Conservation (phyloP, 2,329 filamentous ascomycete genomes). For the Phyllosticta citriasiana region DNA sequence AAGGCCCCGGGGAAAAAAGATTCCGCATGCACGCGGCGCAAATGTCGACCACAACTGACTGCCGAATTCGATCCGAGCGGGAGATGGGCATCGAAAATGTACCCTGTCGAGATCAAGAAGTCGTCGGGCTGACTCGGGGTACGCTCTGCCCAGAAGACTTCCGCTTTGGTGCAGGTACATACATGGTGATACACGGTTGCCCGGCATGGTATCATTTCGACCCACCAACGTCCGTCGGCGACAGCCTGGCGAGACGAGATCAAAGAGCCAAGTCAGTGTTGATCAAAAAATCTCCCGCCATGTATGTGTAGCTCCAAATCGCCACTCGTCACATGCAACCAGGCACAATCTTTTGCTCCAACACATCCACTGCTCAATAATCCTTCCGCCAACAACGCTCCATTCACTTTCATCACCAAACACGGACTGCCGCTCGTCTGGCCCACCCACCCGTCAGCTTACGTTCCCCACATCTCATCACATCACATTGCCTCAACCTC, state of each 20-base stretch:
- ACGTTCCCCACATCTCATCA: background rate
- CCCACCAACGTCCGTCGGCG: background rate
- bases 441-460: background rate
- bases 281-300: too few relatives aligned
- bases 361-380: background rate
- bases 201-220: background rate
- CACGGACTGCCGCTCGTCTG: background rate
- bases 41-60: background rate
- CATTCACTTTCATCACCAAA: background rate
- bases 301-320: background rate
- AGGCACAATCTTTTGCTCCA: background rate
- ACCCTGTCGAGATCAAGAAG: background rate
- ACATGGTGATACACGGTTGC: background rate
- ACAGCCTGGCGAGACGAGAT: background rate
- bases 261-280: too few relatives aligned
- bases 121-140: background rate
- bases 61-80: background rate
- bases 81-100: background rate
- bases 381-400: background rate
- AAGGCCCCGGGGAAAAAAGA: too few relatives aligned
- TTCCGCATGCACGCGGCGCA: background rate
- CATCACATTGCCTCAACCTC: background rate
- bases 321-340: background rate
- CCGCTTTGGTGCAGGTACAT: background rate
- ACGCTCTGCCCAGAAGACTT: background rate